Evolutionary conservation across 768 basidiomycete genomes (phyloP), one percentile per base, ranked within the genome.

Genomic region (Chalciporus sphaerocephalus): DNA sequence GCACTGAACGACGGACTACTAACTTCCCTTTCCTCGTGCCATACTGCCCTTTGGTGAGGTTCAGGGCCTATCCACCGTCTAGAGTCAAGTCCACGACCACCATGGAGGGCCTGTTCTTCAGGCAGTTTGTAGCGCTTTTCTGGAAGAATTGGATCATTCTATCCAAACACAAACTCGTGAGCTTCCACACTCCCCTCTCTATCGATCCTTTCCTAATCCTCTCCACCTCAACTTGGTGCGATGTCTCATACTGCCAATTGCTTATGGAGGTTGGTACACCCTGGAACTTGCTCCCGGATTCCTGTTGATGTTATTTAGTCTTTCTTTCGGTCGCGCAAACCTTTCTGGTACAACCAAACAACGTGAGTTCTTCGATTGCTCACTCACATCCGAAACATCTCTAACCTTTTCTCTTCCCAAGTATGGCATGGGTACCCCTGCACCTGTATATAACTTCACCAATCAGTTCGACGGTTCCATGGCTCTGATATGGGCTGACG

Each of bases 91-190:
- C 21, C 33, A 40, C 38, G 11, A 15, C 12, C 20, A 34, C 21
- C 24, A 69, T 67, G 62, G 27, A 20, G 2, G 48, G 49, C 45
- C 62, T 81, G 27, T 83, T 85, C 59, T 76, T 78, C 70, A 71
- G 75, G 23, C 85, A 87, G 66, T 74, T 83, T 44, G 61, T 64
- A 4, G 79, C 76, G 2, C 64, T 87, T 17, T 74, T 78, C 44
- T 75, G 79, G 76, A 87, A 87, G 70, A 87, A 87, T 52, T 85
- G 81, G 81, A 85, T 87, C 34, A 71, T 85, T 0, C 69, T 86
- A 22, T 79, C 75, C 18, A 83, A 78, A 57, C 81, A 83, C 61
- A 74, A 80, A 41, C 62, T 83, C 58, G 83, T 85, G 55, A 59
- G 81, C 70, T 18, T 25, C 15, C 21, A 6, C 2, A 6, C 18